A percentile compares a stretch with the other conserved stretches of the same genome.
Evolutionary conservation across 129 eudicot genomes (phyloP).

Genomic region (Artemisia annua): DNA sequence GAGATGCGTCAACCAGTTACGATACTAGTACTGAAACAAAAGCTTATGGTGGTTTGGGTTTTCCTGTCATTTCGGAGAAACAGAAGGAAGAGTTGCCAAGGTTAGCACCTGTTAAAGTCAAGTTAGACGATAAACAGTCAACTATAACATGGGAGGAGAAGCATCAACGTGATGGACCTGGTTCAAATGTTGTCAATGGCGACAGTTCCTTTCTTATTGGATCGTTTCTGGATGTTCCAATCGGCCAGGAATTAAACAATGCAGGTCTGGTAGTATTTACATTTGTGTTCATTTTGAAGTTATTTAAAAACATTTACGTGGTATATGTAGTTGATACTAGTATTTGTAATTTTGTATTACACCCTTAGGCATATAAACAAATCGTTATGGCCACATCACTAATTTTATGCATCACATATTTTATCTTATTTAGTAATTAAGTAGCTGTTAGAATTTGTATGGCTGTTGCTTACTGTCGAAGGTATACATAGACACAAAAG

Average conservation of each 20-base stretch:
- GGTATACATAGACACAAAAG: constrained; percentile 12
- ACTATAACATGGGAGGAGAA: constrained; percentile 81
- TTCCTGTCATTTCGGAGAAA: constrained; percentile 52
- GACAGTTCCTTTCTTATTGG: constrained; percentile 74
- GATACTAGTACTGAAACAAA: constrained; percentile 45
- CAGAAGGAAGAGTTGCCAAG: constrained; percentile 89
- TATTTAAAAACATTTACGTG: not conserved
- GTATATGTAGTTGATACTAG: constrained; percentile 17
- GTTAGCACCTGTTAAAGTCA: constrained; percentile 85
- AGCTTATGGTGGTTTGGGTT: constrained; percentile 43
- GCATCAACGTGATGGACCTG: constrained; percentile 70
- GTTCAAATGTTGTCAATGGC: constrained; percentile 54
- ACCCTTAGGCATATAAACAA: not conserved
- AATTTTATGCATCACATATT: too few species aligned
- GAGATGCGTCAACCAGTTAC: constrained; percentile 57
- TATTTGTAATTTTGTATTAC: not conserved
- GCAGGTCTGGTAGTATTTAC: constrained; percentile 57
- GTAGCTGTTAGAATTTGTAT: too few species aligned
- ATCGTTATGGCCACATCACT: not conserved
- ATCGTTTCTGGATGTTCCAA: constrained; percentile 91
- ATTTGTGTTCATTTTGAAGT: not conserved
- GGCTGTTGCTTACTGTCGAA: not conserved
- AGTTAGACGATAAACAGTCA: constrained; percentile 71
- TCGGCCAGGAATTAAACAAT: constrained; percentile 79
- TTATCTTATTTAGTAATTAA: too few species aligned